phyloP scores from a whole-genome alignment of 2,329 filamentous ascomycete species.

The Diaporthe velutina region DNA sequence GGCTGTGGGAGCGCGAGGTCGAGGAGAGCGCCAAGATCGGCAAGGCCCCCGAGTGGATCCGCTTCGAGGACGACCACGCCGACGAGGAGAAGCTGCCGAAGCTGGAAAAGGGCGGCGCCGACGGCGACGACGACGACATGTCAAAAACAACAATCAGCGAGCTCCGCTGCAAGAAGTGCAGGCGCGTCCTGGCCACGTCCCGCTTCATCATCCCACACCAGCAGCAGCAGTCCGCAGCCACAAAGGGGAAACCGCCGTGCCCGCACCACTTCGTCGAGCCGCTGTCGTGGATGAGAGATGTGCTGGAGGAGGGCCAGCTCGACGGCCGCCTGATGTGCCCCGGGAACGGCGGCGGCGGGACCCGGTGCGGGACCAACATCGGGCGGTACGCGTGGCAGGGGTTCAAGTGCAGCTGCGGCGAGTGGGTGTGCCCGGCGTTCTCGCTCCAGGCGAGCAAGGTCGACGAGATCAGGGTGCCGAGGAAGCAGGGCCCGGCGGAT shows the following conservation, averaged over 20 bases:
- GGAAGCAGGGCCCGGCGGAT: not conserved
- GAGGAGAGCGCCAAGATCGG: slow-evolving; percentile 75
- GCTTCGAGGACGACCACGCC: slow-evolving; percentile 79
- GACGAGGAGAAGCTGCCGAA: slow-evolving; percentile 60
- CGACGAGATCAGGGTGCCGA: slow-evolving; percentile 70
- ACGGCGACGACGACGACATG: slow-evolving; percentile 36
- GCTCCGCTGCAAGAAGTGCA: slow-evolving; percentile 92
- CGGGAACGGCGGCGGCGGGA: slow-evolving; percentile 52
- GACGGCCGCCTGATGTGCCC: slow-evolving; percentile 90
- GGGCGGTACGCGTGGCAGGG: slow-evolving; percentile 98
- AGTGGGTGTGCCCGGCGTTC: slow-evolving; percentile 93
- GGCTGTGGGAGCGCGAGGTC: slow-evolving; percentile 68
- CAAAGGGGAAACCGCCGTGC: slow-evolving; percentile 61
- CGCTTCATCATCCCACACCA: slow-evolving; percentile 77
- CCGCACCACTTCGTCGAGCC: slow-evolving; percentile 93
- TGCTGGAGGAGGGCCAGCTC: slow-evolving; percentile 83
- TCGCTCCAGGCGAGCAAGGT: slow-evolving; percentile 85
- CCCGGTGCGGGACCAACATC: slow-evolving; percentile 84
- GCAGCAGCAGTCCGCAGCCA: slow-evolving; percentile 41
- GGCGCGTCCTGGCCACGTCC: slow-evolving; percentile 70
- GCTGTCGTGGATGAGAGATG: slow-evolving; percentile 92
- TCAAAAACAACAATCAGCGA: slow-evolving; percentile 54
- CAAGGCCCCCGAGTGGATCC: slow-evolving; percentile 84
- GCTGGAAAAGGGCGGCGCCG: slow-evolving; percentile 34
- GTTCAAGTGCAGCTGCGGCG: slow-evolving; percentile 89